Evolutionary conservation across 805 yeast species (phyloP), one percentile per base, ranked within the genome.

Genomic region (Sugiyamaella americana): DNA sequence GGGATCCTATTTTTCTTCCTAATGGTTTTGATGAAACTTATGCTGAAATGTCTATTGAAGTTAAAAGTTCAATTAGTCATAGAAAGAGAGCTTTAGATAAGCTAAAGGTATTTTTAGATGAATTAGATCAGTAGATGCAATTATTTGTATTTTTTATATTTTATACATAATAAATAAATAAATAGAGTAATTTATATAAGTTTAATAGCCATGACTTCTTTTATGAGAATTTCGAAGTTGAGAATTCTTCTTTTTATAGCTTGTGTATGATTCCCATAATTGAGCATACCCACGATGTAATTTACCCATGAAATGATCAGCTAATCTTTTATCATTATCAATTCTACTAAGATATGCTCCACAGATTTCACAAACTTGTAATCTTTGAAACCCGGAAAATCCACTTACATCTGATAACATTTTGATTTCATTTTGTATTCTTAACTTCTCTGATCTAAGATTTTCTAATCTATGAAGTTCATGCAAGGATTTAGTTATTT

Each of bases 1-100:
- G 96, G 95, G 97, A 93, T 67, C 80, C 96, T 5, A 69, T 86
- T 43, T 93, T 93, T 64, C 74, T 82, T 67, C 98, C 98, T 1
- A 68, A 70, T 22, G 96, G 95, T 2, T 80, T 65, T 57, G 67
- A 74, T 18, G 70, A 81, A 60, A 84, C 93, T 0, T 89, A 87
- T 61, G 98, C 97, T 8, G 97, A 93, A 65, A 79, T 93, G 89
- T 80, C 76, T 44, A 85, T 84, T 61, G 60, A 64, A 1, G 70
- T 74, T 24, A 93, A 94, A 71, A 89, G 93, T 66, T 62, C 73
- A 18, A 84, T 93, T 52, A 83, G 95, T 54, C 98, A 94, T 61
- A 75, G 99, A 58, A 87, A 74, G 60, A 82, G 75, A 64, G 97
- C 98, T 0, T 74, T 93, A 58, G 78, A 72, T 46, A 76, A 84